A percentile compares a stretch with the other conserved stretches of the same genome.
Conservation (phyloP, 2,329 filamentous ascomycete species). For the Exutisphaerella laricina region DNA sequence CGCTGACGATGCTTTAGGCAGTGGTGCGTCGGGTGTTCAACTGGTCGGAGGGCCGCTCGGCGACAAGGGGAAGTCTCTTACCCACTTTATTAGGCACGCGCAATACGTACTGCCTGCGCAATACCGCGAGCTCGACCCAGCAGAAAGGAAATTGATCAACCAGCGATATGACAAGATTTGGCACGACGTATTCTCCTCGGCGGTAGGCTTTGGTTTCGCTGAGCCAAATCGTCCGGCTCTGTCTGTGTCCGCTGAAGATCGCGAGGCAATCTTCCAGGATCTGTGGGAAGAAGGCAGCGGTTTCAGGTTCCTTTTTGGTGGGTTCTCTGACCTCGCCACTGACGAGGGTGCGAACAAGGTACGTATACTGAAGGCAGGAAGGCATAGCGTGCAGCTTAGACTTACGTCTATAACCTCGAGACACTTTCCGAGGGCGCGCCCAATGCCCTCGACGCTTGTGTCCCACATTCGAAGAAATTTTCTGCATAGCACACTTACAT, state of each 20-base stretch:
- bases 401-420: too few relatives aligned
- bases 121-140: slow-evolving; percentile 41
- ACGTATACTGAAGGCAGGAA: too few relatives aligned
- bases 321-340: slow-evolving; percentile 25
- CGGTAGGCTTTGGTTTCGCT: slow-evolving; percentile 51
- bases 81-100: slow-evolving; percentile 61
- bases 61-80: slow-evolving; percentile 36
- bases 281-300: slow-evolving; percentile 34
- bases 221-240: slow-evolving; percentile 50
- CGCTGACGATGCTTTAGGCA: too few relatives aligned
- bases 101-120: slow-evolving; percentile 60
- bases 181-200: slow-evolving; percentile 46
- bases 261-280: slow-evolving; percentile 40
- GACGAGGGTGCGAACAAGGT: slow-evolving; percentile 39
- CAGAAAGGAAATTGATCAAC: slow-evolving; percentile 43
- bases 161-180: slow-evolving; percentile 36
- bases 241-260: slow-evolving; percentile 41
- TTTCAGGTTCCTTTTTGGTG: slow-evolving; percentile 22
- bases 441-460: too few relatives aligned
- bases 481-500: too few relatives aligned
- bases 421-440: too few relatives aligned
- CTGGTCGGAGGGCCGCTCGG: slow-evolving; percentile 53
- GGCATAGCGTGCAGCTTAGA: too few relatives aligned
- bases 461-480: too few relatives aligned
- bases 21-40: slow-evolving; percentile 60